Base-by-base conservation (phyloP, 2,329 filamentous ascomycete species). In the Fusarium papillatum region DNA sequence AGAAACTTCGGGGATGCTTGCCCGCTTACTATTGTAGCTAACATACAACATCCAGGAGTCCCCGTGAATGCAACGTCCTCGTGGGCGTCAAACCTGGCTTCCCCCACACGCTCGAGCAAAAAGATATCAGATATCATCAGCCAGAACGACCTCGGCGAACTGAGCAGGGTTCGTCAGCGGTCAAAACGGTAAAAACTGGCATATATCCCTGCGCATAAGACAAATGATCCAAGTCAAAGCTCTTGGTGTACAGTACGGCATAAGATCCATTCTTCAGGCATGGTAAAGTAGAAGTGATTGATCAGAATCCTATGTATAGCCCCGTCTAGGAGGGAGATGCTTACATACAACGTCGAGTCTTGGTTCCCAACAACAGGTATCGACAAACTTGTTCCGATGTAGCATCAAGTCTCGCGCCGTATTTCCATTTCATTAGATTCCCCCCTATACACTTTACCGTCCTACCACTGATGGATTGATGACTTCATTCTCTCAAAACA, bases 401-500 rank as follows among this genome's bases (percentile, higher is more conserved):
- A 38, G 31, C 55, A 60, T 29, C 26, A 55, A 31, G 26, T 55
- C 46, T 50, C 26, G 7, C 50, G 16, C 26, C 26, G 50, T 29
- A n/a, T 31, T 55, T 55, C 50, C 50, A 55, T 5, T 34, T 31
- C 6, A 55, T 14, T 7, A 55, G 10, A 53, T 31, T 1, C 29
- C 14, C 13, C 34, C 50, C 50, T 55, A 55, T 55, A 19, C 50
- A 34, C 50, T 31, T 55, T 13, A 19, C 4, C 26, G 26, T 55
- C 46, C 50, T 31, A 24, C 24, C 26, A 8, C 26, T 31, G 29
- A 60, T 10, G 7, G 34, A 36, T 5, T 14, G 31, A 73, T 75
- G 72, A 75, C 72, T 75, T 75, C 38, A 70, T 73, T 41, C 57
- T 29, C 8, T 60, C 22, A 31, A 48, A 63, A 36, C 24, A 61